A percentile compares a stretch with the other conserved stretches of the same genome.
These are phyloP conservation scores for Podila verticillata DNA, from an alignment of 192 early-diverging fungal genomes.

Conservation along the genomic window DNA sequence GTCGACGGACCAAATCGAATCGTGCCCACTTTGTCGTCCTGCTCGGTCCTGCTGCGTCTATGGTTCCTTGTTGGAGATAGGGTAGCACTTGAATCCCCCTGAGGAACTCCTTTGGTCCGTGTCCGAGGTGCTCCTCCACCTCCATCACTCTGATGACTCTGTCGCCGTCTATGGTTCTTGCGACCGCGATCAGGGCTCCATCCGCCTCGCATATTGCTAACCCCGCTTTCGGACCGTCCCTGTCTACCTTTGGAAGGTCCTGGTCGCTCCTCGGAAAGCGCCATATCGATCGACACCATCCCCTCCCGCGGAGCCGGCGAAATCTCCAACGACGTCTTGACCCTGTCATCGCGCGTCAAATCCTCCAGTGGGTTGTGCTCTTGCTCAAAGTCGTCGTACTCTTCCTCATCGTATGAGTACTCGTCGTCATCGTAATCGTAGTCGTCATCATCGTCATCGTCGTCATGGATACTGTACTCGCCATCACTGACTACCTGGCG, in stretches of 20 bases:
- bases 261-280: constrained; percentile 10
- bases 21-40: constrained; percentile 22
- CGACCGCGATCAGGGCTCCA: background rate
- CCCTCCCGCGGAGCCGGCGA: background rate
- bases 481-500: constrained; percentile 52
- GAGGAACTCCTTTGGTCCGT: background rate
- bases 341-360: background rate
- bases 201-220: background rate
- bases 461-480: constrained; percentile 33
- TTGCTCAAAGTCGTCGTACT: constrained; percentile 12
- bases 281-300: constrained; percentile 43
- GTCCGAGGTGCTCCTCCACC: constrained; percentile 12
- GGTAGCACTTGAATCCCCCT: background rate
- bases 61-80: constrained; percentile 2
- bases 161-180: constrained; percentile 18
- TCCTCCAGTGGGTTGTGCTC: constrained; percentile 1
- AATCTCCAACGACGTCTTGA: background rate
- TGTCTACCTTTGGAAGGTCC: background rate
- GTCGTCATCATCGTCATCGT: constrained; percentile 12
- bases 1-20: constrained; percentile 28
- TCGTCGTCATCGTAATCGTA: constrained; percentile 35
- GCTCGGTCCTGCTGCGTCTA: constrained; percentile 39
- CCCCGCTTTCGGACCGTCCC: constrained; percentile 9
- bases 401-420: constrained; percentile 26
- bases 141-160: constrained; percentile 38